phyloP scores from a whole-genome alignment of 306 rosid genomes.

The Castanea mollissima region DNA sequence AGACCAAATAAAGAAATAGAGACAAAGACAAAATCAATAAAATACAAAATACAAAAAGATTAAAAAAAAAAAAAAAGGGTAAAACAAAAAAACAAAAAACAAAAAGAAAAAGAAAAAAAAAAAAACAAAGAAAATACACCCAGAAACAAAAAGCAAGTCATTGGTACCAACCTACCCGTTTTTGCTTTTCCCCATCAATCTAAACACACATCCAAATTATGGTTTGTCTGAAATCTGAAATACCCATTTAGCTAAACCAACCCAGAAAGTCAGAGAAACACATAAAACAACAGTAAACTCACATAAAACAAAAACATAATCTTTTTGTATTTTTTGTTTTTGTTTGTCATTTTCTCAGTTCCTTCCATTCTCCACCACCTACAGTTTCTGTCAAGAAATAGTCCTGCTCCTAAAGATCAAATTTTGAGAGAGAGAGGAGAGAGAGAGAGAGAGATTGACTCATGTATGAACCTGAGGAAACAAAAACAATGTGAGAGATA shows the following conservation, averaged over 20 bases:
- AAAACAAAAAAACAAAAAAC: slow-evolving; percentile 1
- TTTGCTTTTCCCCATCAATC: slow-evolving; percentile 57
- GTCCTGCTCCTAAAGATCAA: slow-evolving; percentile 17
- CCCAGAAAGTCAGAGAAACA: slow-evolving; percentile 14
- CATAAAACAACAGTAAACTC: neutral
- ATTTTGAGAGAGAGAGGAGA: slow-evolving; percentile 10
- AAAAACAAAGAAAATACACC: neutral
- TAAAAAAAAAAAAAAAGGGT: neutral
- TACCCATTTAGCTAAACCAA: slow-evolving; percentile 28
- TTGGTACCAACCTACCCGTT: slow-evolving; percentile 40
- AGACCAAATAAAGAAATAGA: slow-evolving; percentile 29
- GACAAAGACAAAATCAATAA: neutral
- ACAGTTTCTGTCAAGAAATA: slow-evolving; percentile 33
- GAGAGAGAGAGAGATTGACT: neutral
- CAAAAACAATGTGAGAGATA: slow-evolving; percentile 3
- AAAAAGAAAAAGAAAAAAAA: neutral
- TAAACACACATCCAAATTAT: slow-evolving; percentile 28
- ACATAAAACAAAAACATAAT: slow-evolving; percentile 25
- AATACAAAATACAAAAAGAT: neutral
- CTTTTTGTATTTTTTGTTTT: slow-evolving; percentile 13
- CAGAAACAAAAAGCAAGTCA: slow-evolving; percentile 33
- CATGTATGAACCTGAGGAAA: slow-evolving; percentile 40
- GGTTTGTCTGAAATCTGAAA: slow-evolving; percentile 35
- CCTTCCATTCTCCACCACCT: slow-evolving; percentile 24
- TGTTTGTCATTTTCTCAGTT: slow-evolving; percentile 17